A percentile compares a stretch with the other conserved stretches of the same genome.
phyloP scores from a whole-genome alignment of 2,329 filamentous ascomycete genomes.

The Huntiella savannae region DNA sequence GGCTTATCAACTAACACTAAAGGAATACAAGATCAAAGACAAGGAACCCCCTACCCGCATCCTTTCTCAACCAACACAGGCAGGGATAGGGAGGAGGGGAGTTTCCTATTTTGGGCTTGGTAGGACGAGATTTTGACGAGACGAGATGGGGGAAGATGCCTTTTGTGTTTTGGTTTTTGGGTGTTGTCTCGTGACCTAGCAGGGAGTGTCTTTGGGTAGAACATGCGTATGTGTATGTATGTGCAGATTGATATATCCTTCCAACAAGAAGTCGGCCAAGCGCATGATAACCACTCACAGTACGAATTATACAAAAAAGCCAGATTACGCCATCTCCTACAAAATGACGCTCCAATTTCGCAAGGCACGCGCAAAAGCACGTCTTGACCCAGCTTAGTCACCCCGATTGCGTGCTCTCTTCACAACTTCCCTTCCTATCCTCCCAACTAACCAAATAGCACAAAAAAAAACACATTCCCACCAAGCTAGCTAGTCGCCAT shows the following conservation, averaged over 20 bases:
- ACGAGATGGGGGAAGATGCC: background rate
- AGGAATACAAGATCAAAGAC: background rate
- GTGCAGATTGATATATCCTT: too few relatives aligned
- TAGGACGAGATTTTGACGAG: background rate
- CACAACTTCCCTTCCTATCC: too few relatives aligned
- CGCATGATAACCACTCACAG: background rate
- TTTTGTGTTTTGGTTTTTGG: too few relatives aligned
- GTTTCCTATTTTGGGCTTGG: background rate
- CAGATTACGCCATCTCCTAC: slow-evolving; percentile 5
- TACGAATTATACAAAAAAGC: background rate
- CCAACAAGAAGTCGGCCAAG: too few relatives aligned
- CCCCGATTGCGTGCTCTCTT: background rate
- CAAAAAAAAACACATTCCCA: too few relatives aligned
- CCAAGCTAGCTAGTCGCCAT: too few relatives aligned
- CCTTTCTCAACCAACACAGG: too few relatives aligned
- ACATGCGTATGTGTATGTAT: too few relatives aligned
- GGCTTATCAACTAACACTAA: background rate
- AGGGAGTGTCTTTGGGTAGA: too few relatives aligned
- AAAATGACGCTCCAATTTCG: background rate
- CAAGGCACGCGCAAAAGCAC: slow-evolving; percentile 9
- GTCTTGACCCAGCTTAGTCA: background rate
- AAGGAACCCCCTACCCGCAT: background rate
- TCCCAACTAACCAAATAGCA: too few relatives aligned
- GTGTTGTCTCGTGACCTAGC: too few relatives aligned
- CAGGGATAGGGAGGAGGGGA: too few relatives aligned